These are phyloP conservation scores for Volvariella surrecta DNA, from an alignment of 1,284 basidiomycete genomes.

Conservation along the genomic window DNA sequence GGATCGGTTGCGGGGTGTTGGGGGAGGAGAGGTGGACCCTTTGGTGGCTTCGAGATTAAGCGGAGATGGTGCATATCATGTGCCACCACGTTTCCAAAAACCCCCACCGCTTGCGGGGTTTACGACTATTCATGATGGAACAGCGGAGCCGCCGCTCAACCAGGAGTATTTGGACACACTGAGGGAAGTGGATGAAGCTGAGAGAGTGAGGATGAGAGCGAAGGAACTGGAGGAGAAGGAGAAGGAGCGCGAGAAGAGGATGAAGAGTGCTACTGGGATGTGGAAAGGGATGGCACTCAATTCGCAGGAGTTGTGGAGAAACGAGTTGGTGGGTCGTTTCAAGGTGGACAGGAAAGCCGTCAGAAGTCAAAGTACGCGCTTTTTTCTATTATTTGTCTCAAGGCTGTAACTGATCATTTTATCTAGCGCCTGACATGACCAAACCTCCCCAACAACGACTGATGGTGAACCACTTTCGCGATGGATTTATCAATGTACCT, in stretches of 20 bases:
- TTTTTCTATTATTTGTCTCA: constrained; percentile 3
- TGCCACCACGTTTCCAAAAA: neutral
- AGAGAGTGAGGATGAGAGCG: constrained; percentile 8
- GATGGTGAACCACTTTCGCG: constrained; percentile 44
- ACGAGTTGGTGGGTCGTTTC: constrained; percentile 56
- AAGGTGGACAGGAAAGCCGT: constrained; percentile 45
- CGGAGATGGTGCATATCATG: constrained; percentile 8
- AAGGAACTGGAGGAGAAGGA: constrained; percentile 11
- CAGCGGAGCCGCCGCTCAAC: constrained; percentile 7
- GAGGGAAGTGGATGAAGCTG: neutral
- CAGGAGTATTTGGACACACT: neutral
- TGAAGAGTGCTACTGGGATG: constrained; percentile 16
- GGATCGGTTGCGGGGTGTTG: constrained; percentile 23
- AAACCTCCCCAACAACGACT: constrained; percentile 62
- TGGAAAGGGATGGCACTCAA: constrained; percentile 40
- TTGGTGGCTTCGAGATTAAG: constrained; percentile 1
- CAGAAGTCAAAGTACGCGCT: constrained; percentile 31
- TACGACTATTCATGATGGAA: neutral
- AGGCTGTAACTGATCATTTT: constrained; percentile 8
- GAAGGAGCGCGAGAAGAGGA: constrained; percentile 19
- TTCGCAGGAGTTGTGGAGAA: constrained; percentile 60
- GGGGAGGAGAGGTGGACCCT: constrained; percentile 2
- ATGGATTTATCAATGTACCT: constrained; percentile 26
- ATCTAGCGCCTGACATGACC: constrained; percentile 34
- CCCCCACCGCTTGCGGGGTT: constrained; percentile 1